phyloP scores from a whole-genome alignment of 768 basidiomycete species.

The Lactarius hengduanensis region DNA sequence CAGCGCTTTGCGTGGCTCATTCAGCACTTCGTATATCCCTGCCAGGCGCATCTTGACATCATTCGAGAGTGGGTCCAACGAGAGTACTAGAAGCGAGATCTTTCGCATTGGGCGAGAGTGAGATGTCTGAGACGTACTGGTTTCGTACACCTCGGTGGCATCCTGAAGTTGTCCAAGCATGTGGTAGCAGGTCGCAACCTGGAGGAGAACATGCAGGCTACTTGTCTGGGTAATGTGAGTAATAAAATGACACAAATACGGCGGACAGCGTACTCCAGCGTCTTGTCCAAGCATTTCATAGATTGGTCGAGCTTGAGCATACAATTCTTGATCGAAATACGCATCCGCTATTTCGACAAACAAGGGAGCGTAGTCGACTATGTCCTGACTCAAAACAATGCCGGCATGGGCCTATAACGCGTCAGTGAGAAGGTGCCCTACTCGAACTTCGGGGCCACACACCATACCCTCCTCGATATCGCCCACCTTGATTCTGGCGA shows the following conservation, averaged over 20 bases:
- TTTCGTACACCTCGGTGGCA: conserved; percentile 81
- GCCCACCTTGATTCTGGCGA: conserved; percentile 78
- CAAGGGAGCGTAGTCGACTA: conserved; percentile 71
- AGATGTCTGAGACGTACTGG: conserved; percentile 48
- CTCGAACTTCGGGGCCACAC: conserved; percentile 26
- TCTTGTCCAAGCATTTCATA: conserved; percentile 77
- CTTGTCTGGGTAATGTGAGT: conserved; percentile 54
- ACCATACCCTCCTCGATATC: conserved; percentile 83
- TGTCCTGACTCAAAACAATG: conserved; percentile 67
- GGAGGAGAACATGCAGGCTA: conserved; percentile 64
- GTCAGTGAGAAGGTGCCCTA: neutral
- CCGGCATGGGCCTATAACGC: conserved; percentile 67
- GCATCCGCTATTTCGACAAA: conserved; percentile 86
- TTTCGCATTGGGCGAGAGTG: neutral
- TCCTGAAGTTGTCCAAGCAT: conserved; percentile 72
- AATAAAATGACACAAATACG: neutral
- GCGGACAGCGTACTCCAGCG: conserved; percentile 53
- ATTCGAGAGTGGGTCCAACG: conserved; percentile 69
- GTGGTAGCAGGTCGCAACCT: conserved; percentile 79
- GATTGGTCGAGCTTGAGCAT: conserved; percentile 73
- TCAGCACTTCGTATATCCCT: conserved; percentile 82
- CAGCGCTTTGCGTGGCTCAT: conserved; percentile 77
- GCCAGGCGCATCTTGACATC: conserved; percentile 91
- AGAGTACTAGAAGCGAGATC: conserved; percentile 51
- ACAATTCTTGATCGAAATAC: conserved; percentile 73